These are phyloP conservation scores for Aureobasidium sp. DNA, from an alignment of 2,329 filamentous ascomycete genomes.

Conservation along the genomic window DNA sequence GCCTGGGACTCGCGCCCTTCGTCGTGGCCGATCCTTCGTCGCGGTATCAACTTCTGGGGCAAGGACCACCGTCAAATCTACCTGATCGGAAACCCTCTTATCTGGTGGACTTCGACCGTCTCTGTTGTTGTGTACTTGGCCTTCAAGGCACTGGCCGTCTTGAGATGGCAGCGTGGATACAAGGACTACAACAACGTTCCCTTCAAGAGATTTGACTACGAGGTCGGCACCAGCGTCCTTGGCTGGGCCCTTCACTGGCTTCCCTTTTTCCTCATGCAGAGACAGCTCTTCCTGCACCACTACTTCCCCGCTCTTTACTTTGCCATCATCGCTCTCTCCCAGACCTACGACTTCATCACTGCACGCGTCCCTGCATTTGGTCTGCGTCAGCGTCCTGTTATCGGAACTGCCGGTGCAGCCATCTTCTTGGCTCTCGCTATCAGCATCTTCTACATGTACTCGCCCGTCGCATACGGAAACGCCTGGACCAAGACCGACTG, in stretches of 20 bases:
- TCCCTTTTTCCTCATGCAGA: constrained; percentile 98
- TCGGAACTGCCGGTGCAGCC: constrained; percentile 80
- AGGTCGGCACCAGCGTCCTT: constrained; percentile 89
- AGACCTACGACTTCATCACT: constrained; percentile 87
- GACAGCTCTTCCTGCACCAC: constrained; percentile 98
- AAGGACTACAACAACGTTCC: constrained; percentile 82
- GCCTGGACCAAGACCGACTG: constrained; percentile 93
- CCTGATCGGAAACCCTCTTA: constrained; percentile 91
- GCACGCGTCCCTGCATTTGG: constrained; percentile 76
- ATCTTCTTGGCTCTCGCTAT: constrained; percentile 79
- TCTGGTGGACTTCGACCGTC: constrained; percentile 92
- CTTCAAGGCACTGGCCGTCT: constrained; percentile 88
- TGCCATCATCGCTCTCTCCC: constrained; percentile 87
- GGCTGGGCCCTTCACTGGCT: constrained; percentile 99
- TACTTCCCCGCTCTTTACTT: constrained; percentile 99
- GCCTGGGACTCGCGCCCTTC: constrained; percentile 97
- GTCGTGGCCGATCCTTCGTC: constrained; percentile 91
- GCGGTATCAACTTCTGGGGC: constrained; percentile 99
- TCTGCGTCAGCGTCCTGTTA: constrained; percentile 72
- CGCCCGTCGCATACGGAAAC: constrained; percentile 93
- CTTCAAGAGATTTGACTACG: constrained; percentile 99
- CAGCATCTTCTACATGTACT: constrained; percentile 83
- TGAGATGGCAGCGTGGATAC: constrained; percentile 96
- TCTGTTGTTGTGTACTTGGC: constrained; percentile 79
- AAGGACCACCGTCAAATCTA: constrained; percentile 96